Evolutionary conservation across 805 yeast species (phyloP).

Genomic region (Kazachstania africana): DNA sequence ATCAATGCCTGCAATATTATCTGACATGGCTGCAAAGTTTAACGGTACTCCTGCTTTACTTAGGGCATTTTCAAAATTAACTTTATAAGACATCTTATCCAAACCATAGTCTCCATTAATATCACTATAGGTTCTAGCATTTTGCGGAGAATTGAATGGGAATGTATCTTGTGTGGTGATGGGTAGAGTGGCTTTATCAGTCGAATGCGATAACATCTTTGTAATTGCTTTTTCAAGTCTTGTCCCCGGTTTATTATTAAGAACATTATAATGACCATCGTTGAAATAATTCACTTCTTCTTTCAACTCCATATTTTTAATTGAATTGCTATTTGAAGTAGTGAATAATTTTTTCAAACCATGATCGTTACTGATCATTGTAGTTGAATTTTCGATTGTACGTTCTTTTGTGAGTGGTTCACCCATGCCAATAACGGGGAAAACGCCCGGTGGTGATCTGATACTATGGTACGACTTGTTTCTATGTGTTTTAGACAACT

Average conservation of each 20-base stretch:
- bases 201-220: constrained; percentile 4
- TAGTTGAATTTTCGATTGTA: constrained; percentile 38
- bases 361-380: constrained; percentile 1
- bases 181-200: constrained; percentile 8
- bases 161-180: constrained; percentile 19
- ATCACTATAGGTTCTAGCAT: too few species aligned
- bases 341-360: neutral
- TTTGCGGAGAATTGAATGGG: constrained; percentile 5
- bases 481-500: neutral
- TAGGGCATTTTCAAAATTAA: too few species aligned
- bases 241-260: constrained; percentile 27
- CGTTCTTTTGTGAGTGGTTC: constrained; percentile 44
- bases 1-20: too few species aligned
- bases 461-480: constrained; percentile 3
- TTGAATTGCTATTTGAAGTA: constrained; percentile 1
- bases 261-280: constrained; percentile 23
- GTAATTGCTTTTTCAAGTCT: constrained; percentile 25
- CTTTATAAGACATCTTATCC: too few species aligned
- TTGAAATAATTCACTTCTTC: constrained; percentile 21
- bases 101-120: too few species aligned
- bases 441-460: constrained; percentile 60
- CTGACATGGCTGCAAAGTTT: too few species aligned
- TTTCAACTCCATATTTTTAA: constrained; percentile 11
- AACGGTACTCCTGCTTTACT: too few species aligned
- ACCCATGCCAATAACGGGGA: constrained; percentile 75